These are phyloP conservation scores for Ganoderma meredithae DNA, from an alignment of 1,284 basidiomycete genomes.

Conservation along the genomic window DNA sequence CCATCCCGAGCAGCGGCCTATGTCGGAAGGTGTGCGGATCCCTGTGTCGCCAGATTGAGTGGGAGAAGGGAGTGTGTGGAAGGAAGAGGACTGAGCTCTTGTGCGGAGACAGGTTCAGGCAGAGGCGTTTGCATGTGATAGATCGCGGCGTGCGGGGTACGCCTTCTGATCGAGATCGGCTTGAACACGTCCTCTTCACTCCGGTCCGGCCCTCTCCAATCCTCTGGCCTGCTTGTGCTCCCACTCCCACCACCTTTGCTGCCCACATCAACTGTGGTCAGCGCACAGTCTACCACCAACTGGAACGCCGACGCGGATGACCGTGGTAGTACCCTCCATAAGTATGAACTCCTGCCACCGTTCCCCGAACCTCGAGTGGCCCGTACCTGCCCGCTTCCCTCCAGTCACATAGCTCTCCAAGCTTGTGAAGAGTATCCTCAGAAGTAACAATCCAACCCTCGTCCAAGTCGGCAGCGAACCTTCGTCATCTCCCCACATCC, in stretches of 20 bases:
- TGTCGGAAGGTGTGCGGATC: neutral
- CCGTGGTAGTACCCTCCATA: too few relatives aligned
- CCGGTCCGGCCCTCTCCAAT: neutral
- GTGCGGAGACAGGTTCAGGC: neutral
- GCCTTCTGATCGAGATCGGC: constrained; percentile 10
- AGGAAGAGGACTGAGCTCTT: neutral
- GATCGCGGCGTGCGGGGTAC: constrained; percentile 12
- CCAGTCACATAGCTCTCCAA: neutral
- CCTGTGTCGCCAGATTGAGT: neutral
- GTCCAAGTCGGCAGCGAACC: neutral
- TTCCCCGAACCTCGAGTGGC: neutral
- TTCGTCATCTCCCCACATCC: neutral
- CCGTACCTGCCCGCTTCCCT: neutral
- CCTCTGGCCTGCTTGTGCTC: too few relatives aligned
- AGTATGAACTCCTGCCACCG: neutral
- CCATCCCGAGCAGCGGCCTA: constrained; percentile 34
- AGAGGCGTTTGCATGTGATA: constrained; percentile 13
- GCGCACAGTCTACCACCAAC: neutral
- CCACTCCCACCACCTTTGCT: neutral
- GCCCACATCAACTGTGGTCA: neutral
- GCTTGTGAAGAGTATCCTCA: neutral
- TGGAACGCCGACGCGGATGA: too few relatives aligned
- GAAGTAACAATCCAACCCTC: neutral
- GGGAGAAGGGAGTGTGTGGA: neutral
- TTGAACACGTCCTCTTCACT: neutral